phyloP scores from a whole-genome alignment of 208 protist species.

The Acanthamoeba healyi region DNA sequence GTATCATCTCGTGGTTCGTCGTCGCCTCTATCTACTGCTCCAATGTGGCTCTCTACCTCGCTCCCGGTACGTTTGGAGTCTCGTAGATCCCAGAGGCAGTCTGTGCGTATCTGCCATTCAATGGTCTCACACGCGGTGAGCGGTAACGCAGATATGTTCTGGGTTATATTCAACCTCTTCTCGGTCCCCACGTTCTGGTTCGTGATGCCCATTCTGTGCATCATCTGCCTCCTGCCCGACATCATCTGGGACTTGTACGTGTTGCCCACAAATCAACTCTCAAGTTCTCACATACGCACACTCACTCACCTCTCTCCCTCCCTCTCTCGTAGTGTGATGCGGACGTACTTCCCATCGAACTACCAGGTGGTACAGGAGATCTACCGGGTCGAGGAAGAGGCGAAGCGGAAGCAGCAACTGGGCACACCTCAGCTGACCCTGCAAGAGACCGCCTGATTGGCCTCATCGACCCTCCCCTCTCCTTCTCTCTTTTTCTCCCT shows the following conservation, averaged over 20 bases:
- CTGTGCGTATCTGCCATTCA: neutral
- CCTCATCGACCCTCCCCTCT: neutral
- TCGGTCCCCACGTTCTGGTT: slow-evolving; percentile 55
- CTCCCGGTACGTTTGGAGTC: slow-evolving; percentile 34
- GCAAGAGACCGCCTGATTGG: neutral
- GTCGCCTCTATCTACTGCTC: slow-evolving; percentile 49
- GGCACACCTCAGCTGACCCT: neutral
- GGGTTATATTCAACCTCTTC: slow-evolving; percentile 41
- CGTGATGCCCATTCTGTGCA: neutral
- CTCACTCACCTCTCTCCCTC: neutral
- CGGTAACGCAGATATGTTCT: slow-evolving; percentile 9
- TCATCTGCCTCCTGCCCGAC: slow-evolving; percentile 37
- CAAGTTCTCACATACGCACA: neutral
- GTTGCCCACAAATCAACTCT: neutral
- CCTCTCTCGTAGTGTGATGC: neutral
- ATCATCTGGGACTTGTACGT: slow-evolving; percentile 56
- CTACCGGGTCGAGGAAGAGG: neutral
- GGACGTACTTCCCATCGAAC: slow-evolving; percentile 62
- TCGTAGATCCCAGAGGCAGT: neutral
- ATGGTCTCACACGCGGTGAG: no score
- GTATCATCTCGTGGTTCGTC: slow-evolving; percentile 23
- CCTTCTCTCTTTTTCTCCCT: neutral
- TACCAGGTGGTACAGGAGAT: slow-evolving; percentile 64
- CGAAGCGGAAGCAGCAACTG: neutral
- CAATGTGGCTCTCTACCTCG: slow-evolving; percentile 7